A percentile compares a stretch with the other conserved stretches of the same genome.
Evolutionary conservation across 495 filamentous ascomycete genomes (phyloP).

Genomic region (Aspergillus funiculosus): DNA sequence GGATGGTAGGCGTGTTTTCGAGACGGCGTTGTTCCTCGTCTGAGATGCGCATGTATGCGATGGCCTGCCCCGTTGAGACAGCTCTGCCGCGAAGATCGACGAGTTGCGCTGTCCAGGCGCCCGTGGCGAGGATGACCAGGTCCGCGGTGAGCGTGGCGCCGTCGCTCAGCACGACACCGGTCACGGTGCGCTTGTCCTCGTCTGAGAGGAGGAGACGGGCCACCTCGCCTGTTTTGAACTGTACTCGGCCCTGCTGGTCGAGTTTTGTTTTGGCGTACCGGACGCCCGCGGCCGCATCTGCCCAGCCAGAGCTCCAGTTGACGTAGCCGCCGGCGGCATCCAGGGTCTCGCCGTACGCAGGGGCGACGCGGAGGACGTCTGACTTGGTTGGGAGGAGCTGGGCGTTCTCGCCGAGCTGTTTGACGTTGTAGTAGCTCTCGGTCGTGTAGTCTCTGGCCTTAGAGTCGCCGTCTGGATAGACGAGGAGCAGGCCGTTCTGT

Average conservation of each 20-base stretch:
- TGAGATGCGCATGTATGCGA: slow-evolving; percentile 69
- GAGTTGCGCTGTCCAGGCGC: slow-evolving; percentile 74
- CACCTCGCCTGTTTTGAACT: slow-evolving; percentile 59
- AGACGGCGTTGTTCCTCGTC: slow-evolving; percentile 60
- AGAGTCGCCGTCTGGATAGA: slow-evolving; percentile 46
- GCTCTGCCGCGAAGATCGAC: slow-evolving; percentile 73
- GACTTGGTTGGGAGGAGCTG: slow-evolving; percentile 41
- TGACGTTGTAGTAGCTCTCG: slow-evolving; percentile 61
- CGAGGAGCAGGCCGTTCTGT: slow-evolving; percentile 69
- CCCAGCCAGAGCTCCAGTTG: slow-evolving; percentile 78
- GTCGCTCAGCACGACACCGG: slow-evolving; percentile 51
- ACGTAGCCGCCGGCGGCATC: slow-evolving; percentile 67
- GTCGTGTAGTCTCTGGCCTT: slow-evolving; percentile 59
- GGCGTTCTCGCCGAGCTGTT: slow-evolving; percentile 40
- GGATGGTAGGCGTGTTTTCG: slow-evolving; percentile 60
- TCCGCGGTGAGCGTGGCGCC: slow-evolving; percentile 56
- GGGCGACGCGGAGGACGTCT: slow-evolving; percentile 39
- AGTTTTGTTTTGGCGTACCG: slow-evolving; percentile 59
- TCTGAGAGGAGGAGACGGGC: slow-evolving; percentile 41
- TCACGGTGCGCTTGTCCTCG: slow-evolving; percentile 26
- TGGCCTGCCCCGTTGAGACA: slow-evolving; percentile 70
- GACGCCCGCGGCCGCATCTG: slow-evolving; percentile 71
- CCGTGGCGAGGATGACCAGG: slow-evolving; percentile 73
- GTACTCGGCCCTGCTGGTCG: slow-evolving; percentile 53
- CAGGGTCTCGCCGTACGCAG: slow-evolving; percentile 42